phyloP scores from a whole-genome alignment of 345 rosid species.

The Salix dunnii region DNA sequence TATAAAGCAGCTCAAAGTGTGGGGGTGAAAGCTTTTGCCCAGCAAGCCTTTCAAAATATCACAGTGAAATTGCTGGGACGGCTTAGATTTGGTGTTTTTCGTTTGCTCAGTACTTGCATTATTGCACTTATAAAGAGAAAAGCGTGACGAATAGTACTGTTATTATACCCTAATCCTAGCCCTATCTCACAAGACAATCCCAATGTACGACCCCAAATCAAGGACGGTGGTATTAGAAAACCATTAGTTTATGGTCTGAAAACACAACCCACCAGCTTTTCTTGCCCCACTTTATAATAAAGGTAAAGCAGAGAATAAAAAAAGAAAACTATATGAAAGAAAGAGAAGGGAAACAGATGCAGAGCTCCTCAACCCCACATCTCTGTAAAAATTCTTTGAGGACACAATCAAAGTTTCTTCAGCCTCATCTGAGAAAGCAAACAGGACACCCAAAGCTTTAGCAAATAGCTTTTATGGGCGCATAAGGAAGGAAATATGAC shows the following conservation, averaged over 20 bases:
- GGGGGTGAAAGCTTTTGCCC: background rate
- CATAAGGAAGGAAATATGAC: conserved; percentile 40
- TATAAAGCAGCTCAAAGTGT: background rate
- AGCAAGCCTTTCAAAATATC: background rate
- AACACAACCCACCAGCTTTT: conserved; percentile 21
- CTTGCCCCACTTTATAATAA: conserved; percentile 47
- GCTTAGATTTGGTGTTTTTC: background rate
- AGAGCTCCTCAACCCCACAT: conserved; percentile 42
- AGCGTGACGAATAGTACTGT: background rate
- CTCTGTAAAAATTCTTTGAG: conserved; percentile 27
- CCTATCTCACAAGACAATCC: conserved; percentile 5
- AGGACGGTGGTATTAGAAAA: conserved; percentile 4
- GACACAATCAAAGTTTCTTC: conserved; percentile 38
- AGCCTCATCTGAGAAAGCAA: conserved; percentile 46
- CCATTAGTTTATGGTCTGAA: conserved; percentile 15
- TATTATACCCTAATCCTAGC: conserved; percentile 6
- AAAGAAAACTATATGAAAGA: conserved; percentile 28
- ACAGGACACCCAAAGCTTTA: conserved; percentile 29
- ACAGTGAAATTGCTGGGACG: background rate
- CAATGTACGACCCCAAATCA: conserved; percentile 15
- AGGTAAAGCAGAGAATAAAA: conserved; percentile 41
- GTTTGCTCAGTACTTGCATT: background rate
- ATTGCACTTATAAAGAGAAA: conserved; percentile 1
- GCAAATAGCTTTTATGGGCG: conserved; percentile 41
- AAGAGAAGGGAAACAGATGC: conserved; percentile 27